Percentiles rank a stretch among this genome's conserved stretches.
Evolutionary conservation across 2,329 filamentous ascomycete genomes (phyloP).

Genomic region (Fusarium lateritium): DNA sequence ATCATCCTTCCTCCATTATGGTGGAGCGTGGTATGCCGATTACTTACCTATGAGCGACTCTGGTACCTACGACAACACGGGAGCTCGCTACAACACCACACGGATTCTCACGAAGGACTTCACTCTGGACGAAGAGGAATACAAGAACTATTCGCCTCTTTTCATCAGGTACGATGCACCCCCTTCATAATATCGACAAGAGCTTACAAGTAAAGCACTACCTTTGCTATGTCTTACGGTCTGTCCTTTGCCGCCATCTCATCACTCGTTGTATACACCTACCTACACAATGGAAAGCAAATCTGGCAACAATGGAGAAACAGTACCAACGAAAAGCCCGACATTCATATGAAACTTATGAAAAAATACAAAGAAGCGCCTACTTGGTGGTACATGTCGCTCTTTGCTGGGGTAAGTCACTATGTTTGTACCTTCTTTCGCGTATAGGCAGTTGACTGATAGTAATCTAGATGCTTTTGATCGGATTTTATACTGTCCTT

Average conservation of each 20-base stretch:
- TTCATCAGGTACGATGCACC: slow-evolving; percentile 67
- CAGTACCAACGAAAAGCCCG: slow-evolving; percentile 72
- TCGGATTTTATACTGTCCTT: slow-evolving; percentile 69
- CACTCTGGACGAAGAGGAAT: slow-evolving; percentile 74
- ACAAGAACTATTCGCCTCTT: slow-evolving; percentile 76
- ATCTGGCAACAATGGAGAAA: slow-evolving; percentile 75
- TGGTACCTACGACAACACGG: slow-evolving; percentile 80
- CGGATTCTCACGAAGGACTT: slow-evolving; percentile 73
- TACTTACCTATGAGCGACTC: slow-evolving; percentile 80
- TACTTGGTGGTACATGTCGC: slow-evolving; percentile 73
- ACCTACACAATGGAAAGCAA: slow-evolving; percentile 75
- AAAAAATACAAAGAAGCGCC: slow-evolving; percentile 74
- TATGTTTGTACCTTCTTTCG: too few relatives aligned
- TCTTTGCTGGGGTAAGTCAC: slow-evolving; percentile 67
- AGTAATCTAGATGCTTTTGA: slow-evolving; percentile 62
- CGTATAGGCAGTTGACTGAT: slow-evolving; percentile 26
- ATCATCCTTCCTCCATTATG: slow-evolving; percentile 74
- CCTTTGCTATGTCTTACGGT: slow-evolving; percentile 79
- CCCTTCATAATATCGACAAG: too few relatives aligned
- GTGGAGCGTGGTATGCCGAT: slow-evolving; percentile 73
- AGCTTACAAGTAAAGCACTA: slow-evolving; percentile 66
- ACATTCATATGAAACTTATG: slow-evolving; percentile 77
- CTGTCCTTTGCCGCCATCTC: slow-evolving; percentile 81
- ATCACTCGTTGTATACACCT: slow-evolving; percentile 77
- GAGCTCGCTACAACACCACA: slow-evolving; percentile 73